Evolutionary conservation across 1,284 basidiomycete genomes (phyloP), one percentile per base, ranked within the genome.

Genomic region (Naganishia albida): DNA sequence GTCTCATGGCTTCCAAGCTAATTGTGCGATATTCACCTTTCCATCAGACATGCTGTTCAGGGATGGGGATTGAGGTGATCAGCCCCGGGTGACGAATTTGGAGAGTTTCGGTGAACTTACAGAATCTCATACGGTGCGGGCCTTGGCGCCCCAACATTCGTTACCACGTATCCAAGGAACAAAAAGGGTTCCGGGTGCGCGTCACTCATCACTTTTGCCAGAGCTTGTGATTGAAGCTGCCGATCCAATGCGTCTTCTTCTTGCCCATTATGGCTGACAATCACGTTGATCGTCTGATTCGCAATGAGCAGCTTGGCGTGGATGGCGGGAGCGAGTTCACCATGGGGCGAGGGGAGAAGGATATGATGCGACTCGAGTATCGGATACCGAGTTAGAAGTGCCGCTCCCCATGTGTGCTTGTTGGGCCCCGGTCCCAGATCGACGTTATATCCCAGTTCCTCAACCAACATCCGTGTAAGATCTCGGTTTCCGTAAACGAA

Each of bases 181-280:
- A 95, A 84, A 15, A 89, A 85, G 0, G 93, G 93, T 23, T 85
- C 81, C 34, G 90, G 89, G 70, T 87, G 87, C 2, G 86, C 82
- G 25, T 82, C 83, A 0, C 85, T 79, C 85, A 95, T 89, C 59
- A 96, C 88, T 30, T 87, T 81, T 1, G 89, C 93, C 48, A 96
- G 81, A 72, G 89, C 89, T 39, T 77, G 87, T 51, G 90, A 90
- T 75, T 97, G 93, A 48, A 96, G 78, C 75, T 94, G 89, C 69
- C 93, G 86, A 77, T 96, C 93, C 20, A 93, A 77, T 0, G 88
- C 85, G 59, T 93, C 91, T 75, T 95, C 90, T 83, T 95, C 90
- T 84, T 97, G 93, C 2, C 93, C 93, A 73, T 97, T 96, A 73
- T 97, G 93, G 0, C 90, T 85, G 1, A 95, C 89, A 23, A 95